Evolutionary conservation across 352 stramenopile genomes (phyloP), one percentile per base, ranked within the genome.

Genomic region (Phytophthora quininea): DNA sequence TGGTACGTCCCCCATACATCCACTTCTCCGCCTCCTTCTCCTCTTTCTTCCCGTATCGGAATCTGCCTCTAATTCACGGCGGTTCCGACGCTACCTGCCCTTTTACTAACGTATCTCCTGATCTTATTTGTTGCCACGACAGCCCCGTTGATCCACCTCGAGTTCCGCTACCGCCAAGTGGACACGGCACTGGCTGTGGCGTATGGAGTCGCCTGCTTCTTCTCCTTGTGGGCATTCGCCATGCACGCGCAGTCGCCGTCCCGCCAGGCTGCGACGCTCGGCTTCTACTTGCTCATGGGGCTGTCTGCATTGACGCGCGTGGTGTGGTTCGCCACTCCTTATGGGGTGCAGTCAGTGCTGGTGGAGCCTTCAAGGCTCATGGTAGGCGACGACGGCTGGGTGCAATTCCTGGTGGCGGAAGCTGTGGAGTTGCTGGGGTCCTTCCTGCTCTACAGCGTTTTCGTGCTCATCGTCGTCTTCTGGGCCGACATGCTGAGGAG

Each of bases 401-500:
- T 62, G 14, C 55, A 87, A 54, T 90, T 93, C 42, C 88, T 98
- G 19, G 33, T 92, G 14, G 89, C 85, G 2, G 95, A 99, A 63
- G 64, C 93, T 35, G 79, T 98, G 8, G 77, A 98, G 52, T 90
- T 94, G 33, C 57, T 96, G 6, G 97, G 97, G 45, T 98, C 91
- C 19, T 85, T 98, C 50, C 80, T 96, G n/a, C 80, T 99, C 31
- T 99, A 98, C 79, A 96, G 89, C 57, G 97, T 99, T 69, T 99
- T 99, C 65, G 97, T 99, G 63, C 86, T 99, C 15, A 98, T 99
- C 75, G 80, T 98, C 46, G 95, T 99, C 27, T 99, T 98, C 79
- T 99, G 97, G 97, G 94, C 97, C 5, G 95, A 99, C 74, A 98
- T 99, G 85, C 78, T 99, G 35, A 97, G 98, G 52, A 96, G 97